Evolutionary conservation across 768 basidiomycete species (phyloP).

Genomic region (Tylopilus felleus): DNA sequence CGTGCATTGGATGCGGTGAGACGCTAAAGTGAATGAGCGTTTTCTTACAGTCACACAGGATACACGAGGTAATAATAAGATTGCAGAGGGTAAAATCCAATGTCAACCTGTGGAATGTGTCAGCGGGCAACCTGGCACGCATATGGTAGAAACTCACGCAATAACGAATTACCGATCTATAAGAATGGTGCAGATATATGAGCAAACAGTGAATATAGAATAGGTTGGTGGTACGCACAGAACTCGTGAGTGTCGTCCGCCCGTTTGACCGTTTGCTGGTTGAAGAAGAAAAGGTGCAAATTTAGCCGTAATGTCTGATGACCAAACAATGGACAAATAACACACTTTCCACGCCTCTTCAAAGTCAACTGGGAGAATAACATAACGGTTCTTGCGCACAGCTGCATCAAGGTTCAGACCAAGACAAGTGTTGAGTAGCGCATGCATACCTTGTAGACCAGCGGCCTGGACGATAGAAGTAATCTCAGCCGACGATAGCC

Average conservation of each 20-base stretch:
- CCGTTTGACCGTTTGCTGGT: slow-evolving; percentile 93
- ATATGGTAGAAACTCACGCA: slow-evolving; percentile 37
- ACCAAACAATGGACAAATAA: slow-evolving; percentile 53
- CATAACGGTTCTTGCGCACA: slow-evolving; percentile 96
- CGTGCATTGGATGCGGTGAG: slow-evolving; percentile 54
- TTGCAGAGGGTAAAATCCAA: slow-evolving; percentile 37
- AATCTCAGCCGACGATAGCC: slow-evolving; percentile 93
- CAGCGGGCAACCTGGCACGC: slow-evolving; percentile 16
- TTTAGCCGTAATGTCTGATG: slow-evolving; percentile 30
- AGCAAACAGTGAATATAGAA: slow-evolving; percentile 1
- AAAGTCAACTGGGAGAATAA: slow-evolving; percentile 95
- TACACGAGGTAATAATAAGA: slow-evolving; percentile 19
- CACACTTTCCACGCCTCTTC: slow-evolving; percentile 99
- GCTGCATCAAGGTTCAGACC: slow-evolving; percentile 38
- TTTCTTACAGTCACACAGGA: slow-evolving; percentile 9
- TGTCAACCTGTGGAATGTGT: slow-evolving; percentile 24
- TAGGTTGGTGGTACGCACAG: slow-evolving; percentile 52
- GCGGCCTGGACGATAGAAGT: slow-evolving; percentile 95
- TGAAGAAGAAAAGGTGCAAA: slow-evolving; percentile 32
- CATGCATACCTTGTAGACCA: slow-evolving; percentile 78
- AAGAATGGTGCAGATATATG: slow-evolving; percentile 1
- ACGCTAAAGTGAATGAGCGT: slow-evolving; percentile 86
- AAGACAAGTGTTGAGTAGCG: background rate
- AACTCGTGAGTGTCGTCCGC: slow-evolving; percentile 97
- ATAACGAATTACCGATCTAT: slow-evolving; percentile 38